Evolutionary conservation across 768 basidiomycete species (phyloP), one percentile per base, ranked within the genome.

Genomic region (Xerocomellus chrysenteron): DNA sequence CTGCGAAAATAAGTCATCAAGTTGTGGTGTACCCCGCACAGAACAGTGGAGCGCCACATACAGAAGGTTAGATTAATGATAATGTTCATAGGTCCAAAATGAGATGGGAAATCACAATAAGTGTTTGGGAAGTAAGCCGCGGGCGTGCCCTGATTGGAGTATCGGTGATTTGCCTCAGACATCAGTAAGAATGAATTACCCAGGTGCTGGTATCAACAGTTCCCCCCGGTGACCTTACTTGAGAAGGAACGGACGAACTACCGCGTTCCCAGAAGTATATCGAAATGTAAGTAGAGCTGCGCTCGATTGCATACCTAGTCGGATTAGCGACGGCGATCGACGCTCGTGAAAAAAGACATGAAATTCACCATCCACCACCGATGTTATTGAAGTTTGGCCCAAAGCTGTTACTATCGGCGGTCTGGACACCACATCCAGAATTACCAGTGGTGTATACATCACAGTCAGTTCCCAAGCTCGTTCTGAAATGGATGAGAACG

Each of bases 241-340:
- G 63, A 4, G 56, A 54, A 12, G 78, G 78, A n/a, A 78, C 69
- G n/a, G 59, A 60, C 1, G 67, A 19, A 45, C 68, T 68, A n/a
- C 68, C 65, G 28, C 78, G 65, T 32, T 72, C 73, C 76, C 78
- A 78, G 57, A 75, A 77, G 65, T 70, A 79, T 33, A 76, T 58
- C 32, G 71, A 68, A 28, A 79, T 70, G 45, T 68, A 68, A 19
- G 50, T 60, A 9, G 61, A 43, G 14, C 59, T 66, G 26, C 72
- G 63, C 49, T 74, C 69, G 26, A 74, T 33, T 1, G 71, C 78
- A 56, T 76, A 79, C 72, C 74, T 68, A 36, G 13, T 52, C 4
- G 21, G 10, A 37, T 51, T 13, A 56, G 47, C 43, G 43, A 35
- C 10, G 17, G 39, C 24, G 32, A 44, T 9, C 3, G 16, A 17